Evolutionary conservation across 805 yeast species (phyloP).

Genomic region (Zygoascus flipseniorum): DNA sequence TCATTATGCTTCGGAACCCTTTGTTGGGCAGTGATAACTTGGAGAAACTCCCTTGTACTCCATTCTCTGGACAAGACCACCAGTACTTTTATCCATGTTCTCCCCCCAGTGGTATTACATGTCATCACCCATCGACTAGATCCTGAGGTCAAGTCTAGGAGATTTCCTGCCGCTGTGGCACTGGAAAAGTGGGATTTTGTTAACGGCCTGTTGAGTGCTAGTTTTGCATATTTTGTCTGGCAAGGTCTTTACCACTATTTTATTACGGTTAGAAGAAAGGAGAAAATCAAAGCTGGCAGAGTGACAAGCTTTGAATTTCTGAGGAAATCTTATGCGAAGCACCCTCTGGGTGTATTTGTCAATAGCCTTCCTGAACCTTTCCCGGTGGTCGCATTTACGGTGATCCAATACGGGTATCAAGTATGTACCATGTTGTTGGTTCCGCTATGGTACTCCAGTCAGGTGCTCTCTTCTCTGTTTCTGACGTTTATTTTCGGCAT

Average conservation of each 20-base stretch:
- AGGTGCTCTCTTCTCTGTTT: conserved; percentile 57
- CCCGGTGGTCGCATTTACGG: conserved; percentile 80
- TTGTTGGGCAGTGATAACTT: conserved; percentile 87
- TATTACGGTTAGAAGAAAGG: conserved; percentile 71
- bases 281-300: conserved; percentile 75
- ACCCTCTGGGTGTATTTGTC: conserved; percentile 64
- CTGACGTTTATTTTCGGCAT: conserved; percentile 62
- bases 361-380: conserved; percentile 74
- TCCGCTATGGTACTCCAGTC: conserved; percentile 77
- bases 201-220: conserved; percentile 67
- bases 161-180: conserved; percentile 77
- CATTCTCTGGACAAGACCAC: conserved; percentile 92
- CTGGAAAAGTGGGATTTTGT: conserved; percentile 64
- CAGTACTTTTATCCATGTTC: conserved; percentile 78
- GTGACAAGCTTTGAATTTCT: conserved; percentile 83
- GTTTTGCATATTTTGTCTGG: conserved; percentile 80
- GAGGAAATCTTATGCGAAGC: conserved; percentile 59
- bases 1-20: conserved; percentile 84
- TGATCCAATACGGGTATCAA: conserved; percentile 83
- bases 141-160: conserved; percentile 36
- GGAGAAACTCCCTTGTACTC: conserved; percentile 89
- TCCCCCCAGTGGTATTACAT: conserved; percentile 84
- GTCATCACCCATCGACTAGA: conserved; percentile 75
- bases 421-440: conserved; percentile 78
- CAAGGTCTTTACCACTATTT: conserved; percentile 85